phyloP scores from a whole-genome alignment of 164 flowering plant species.

The Cinnamomum micranthum region DNA sequence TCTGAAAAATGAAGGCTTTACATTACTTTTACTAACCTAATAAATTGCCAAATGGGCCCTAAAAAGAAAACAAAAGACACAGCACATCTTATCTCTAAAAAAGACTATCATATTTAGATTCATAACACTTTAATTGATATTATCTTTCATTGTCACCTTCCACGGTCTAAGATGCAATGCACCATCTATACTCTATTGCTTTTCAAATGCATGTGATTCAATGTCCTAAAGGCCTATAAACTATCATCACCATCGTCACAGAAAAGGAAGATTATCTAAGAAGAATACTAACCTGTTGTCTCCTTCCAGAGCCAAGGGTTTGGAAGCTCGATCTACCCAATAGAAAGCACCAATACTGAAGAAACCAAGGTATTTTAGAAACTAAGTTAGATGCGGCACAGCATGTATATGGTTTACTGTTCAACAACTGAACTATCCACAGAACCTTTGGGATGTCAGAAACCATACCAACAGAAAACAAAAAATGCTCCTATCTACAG shows the following conservation, averaged over 20 bases:
- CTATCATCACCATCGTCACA: not conserved
- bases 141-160: not conserved
- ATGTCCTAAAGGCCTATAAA: not conserved
- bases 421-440: too few relatives aligned
- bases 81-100: too few relatives aligned
- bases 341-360: conserved; percentile 75
- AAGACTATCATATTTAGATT: too few relatives aligned
- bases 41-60: too few relatives aligned
- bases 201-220: not conserved
- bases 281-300: conserved; percentile 32
- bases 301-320: conserved; percentile 28
- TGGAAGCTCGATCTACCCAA: conserved; percentile 64
- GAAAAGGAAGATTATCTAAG: not conserved
- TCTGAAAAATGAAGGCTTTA: too few relatives aligned
- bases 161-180: not conserved
- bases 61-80: too few relatives aligned
- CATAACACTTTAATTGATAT: not conserved
- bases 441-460: too few relatives aligned
- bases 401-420: too few relatives aligned
- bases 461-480: too few relatives aligned
- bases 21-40: too few relatives aligned
- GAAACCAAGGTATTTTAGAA: conserved; percentile 12
- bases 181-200: not conserved
- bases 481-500: too few relatives aligned
- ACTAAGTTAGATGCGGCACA: not conserved